phyloP scores from a whole-genome alignment of 192 early-diverging fungal species.

The Haplosporangium gracile region DNA sequence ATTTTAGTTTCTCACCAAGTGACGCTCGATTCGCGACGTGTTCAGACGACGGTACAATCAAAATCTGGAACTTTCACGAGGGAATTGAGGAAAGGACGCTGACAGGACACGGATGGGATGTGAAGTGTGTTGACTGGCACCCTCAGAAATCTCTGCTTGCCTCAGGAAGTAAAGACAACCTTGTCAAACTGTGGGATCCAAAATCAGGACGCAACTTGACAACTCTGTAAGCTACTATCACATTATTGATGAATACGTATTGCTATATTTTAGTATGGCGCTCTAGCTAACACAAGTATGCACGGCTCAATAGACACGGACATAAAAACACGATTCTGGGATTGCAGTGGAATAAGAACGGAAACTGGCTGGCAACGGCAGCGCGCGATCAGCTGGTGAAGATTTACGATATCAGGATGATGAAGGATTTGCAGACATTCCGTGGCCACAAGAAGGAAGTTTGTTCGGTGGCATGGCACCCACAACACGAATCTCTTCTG shows the following conservation, averaged over 20 bases:
- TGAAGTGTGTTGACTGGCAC: conserved; percentile 98
- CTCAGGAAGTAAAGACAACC: conserved; percentile 95
- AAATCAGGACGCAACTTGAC: conserved; percentile 87
- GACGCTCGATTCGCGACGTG: conserved; percentile 96
- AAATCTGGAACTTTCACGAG: conserved; percentile 96
- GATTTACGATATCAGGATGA: conserved; percentile 94
- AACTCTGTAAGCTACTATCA: conserved; percentile 72
- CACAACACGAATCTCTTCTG: conserved; percentile 90
- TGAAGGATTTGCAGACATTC: conserved; percentile 91
- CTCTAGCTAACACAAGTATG: background rate
- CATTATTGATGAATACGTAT: background rate
- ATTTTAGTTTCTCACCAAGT: conserved; percentile 86
- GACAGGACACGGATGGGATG: conserved; percentile 96
- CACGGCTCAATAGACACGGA: conserved; percentile 71
- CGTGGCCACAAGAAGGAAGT: conserved; percentile 92
- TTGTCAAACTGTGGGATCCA: conserved; percentile 98
- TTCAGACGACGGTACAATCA: conserved; percentile 95
- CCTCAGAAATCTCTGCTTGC: conserved; percentile 92
- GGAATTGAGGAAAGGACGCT: conserved; percentile 84
- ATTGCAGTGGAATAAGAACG: conserved; percentile 96
- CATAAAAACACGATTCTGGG: conserved; percentile 95
- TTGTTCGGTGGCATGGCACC: conserved; percentile 95
- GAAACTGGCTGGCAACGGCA: conserved; percentile 94
- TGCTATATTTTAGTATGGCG: background rate
- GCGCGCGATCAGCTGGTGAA: conserved; percentile 93